Conservation (phyloP, 2,329 filamentous ascomycete genomes). For the Cytospora leucostoma region DNA sequence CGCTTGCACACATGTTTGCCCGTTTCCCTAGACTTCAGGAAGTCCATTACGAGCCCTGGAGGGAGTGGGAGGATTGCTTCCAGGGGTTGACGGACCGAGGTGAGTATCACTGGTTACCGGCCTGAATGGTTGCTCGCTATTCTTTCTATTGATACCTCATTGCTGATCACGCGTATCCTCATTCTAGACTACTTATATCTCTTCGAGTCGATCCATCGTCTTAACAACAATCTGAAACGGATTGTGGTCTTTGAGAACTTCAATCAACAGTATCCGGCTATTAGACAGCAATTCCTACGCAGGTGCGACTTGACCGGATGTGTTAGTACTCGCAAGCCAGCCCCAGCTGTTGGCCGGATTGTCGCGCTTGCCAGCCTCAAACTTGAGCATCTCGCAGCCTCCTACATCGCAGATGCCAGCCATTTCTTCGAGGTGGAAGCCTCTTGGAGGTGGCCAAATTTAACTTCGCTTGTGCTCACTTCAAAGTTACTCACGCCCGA, state of each 20-base stretch:
- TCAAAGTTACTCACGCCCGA: slow-evolving; percentile 34
- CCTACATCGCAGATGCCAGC: slow-evolving; percentile 36
- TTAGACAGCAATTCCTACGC: slow-evolving; percentile 25
- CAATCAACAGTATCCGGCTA: slow-evolving; percentile 35
- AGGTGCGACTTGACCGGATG: slow-evolving; percentile 17
- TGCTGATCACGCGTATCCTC: slow-evolving; percentile 23
- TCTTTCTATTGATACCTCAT: slow-evolving; percentile 7
- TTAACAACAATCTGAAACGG: slow-evolving; percentile 29
- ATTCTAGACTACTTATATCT: slow-evolving; percentile 30
- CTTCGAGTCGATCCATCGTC: slow-evolving; percentile 30
- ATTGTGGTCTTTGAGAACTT: slow-evolving; percentile 37
- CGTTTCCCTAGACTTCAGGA: slow-evolving; percentile 37
- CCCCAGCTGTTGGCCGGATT: slow-evolving; percentile 30
- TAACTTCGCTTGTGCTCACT: slow-evolving; percentile 38
- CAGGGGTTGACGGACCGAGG: slow-evolving; percentile 28
- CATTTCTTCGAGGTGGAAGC: slow-evolving; percentile 35
- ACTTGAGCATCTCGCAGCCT: slow-evolving; percentile 37
- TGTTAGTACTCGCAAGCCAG: slow-evolving; percentile 30
- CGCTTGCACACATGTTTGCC: slow-evolving; percentile 36
- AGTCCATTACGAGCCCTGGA: slow-evolving; percentile 39
- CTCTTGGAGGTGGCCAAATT: slow-evolving; percentile 35
- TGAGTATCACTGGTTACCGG: slow-evolving; percentile 27
- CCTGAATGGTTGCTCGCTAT: slow-evolving; percentile 29
- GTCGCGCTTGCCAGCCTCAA: slow-evolving; percentile 33
- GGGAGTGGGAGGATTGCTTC: slow-evolving; percentile 30